Conservation (phyloP, 768 basidiomycete genomes). For the Strobilomyces dryophilus region DNA sequence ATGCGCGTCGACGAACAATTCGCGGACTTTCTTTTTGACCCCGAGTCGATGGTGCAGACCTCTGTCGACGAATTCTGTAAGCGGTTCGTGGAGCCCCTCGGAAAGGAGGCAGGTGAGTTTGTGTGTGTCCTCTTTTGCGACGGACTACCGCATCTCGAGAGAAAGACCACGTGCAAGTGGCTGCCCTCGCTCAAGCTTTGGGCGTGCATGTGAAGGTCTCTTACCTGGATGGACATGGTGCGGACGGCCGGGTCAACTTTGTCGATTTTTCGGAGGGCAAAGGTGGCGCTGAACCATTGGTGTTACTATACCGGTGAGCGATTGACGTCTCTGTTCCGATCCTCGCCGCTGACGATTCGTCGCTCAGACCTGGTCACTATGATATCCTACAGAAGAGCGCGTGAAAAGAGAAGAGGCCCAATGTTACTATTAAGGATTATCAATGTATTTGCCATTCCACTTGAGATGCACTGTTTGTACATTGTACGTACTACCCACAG, state of each 20-base stretch:
- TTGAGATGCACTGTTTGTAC: slow-evolving; percentile 2
- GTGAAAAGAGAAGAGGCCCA: neutral
- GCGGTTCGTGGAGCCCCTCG: slow-evolving; percentile 69
- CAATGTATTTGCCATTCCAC: slow-evolving; percentile 4
- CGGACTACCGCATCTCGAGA: neutral
- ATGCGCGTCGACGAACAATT: slow-evolving; percentile 60
- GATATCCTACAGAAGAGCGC: slow-evolving; percentile 48
- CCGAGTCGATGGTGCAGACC: slow-evolving; percentile 60
- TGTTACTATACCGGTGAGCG: slow-evolving; percentile 70
- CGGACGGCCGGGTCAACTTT: slow-evolving; percentile 55
- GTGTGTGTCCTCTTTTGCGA: neutral
- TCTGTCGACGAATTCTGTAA: slow-evolving; percentile 66
- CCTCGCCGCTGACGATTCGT: neutral
- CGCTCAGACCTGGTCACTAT: slow-evolving; percentile 77
- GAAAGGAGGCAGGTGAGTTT: slow-evolving; percentile 67
- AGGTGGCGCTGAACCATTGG: slow-evolving; percentile 47
- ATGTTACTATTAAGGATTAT: neutral
- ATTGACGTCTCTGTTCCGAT: neutral
- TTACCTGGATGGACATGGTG: slow-evolving; percentile 68
- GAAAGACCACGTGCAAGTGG: slow-evolving; percentile 78
- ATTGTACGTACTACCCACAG: too few relatives aligned
- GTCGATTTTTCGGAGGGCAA: slow-evolving; percentile 55
- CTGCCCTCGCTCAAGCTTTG: slow-evolving; percentile 67
- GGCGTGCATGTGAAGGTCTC: slow-evolving; percentile 67
- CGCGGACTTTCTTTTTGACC: slow-evolving; percentile 71